These are phyloP conservation scores for Saccharum spontaneum DNA, from an alignment of 176 grass and related monocot species.

Conservation along the genomic window DNA sequence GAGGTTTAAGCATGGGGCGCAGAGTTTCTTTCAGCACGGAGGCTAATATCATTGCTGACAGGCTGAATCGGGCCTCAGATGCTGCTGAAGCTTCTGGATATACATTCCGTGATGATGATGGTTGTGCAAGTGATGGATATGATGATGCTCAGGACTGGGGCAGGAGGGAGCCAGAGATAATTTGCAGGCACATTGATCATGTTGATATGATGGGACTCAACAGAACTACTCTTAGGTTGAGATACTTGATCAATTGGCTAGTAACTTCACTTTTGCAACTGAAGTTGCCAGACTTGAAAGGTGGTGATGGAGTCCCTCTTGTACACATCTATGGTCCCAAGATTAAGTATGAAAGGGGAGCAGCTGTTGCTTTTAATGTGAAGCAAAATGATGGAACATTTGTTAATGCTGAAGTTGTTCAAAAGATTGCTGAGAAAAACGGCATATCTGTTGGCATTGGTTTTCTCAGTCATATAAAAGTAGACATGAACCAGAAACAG, in stretches of 20 bases:
- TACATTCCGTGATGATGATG: constrained; percentile 53
- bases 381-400: constrained; percentile 64
- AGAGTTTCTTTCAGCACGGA: constrained; percentile 92
- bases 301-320: constrained; percentile 53
- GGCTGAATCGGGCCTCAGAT: constrained; percentile 56
- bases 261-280: constrained; percentile 92
- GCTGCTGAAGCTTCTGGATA: constrained; percentile 69
- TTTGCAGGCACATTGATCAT: constrained; percentile 98
- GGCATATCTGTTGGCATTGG: constrained; percentile 89
- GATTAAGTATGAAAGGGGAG: constrained; percentile 99
- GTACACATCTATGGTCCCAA: constrained; percentile 95
- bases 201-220: constrained; percentile 95
- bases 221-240: constrained; percentile 85
- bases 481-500: constrained; percentile 57
- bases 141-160: constrained; percentile 75
- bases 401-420: constrained; percentile 87
- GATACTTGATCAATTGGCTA: constrained; percentile 97
- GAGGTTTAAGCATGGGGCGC: constrained; percentile 61
- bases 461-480: constrained; percentile 91
- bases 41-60: constrained; percentile 57
- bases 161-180: constrained; percentile 89
- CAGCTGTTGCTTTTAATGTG: constrained; percentile 95
- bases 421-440: constrained; percentile 94
- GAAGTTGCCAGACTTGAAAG: constrained; percentile 54
- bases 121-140: constrained; percentile 61